Base-by-base conservation (phyloP, 768 basidiomycete genomes). In the Psilocybe tampanensis region DNA sequence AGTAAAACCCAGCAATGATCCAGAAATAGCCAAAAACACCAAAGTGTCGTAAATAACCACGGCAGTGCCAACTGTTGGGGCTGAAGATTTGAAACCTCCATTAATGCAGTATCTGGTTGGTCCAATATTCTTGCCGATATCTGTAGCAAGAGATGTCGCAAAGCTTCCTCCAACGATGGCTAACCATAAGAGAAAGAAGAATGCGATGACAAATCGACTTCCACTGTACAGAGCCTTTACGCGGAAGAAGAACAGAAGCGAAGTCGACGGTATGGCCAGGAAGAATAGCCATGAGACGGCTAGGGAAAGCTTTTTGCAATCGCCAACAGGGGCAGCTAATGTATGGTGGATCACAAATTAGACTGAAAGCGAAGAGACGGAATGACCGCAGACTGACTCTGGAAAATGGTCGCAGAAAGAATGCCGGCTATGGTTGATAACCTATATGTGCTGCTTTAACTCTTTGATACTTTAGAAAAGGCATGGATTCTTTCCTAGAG, bases 11-110 rank as follows among this genome's bases (percentile, higher is more conserved):
- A 66, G 18, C 8, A 75, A 56, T 1, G 61, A 59, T 55, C 62
- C 68, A 5, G 74, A 72, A 9, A 75, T 72, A n/a, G 70, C 64
- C 22, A 70, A 19, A 54, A 72, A 72, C 6, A 73, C 67, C 24
- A 58, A 34, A 1, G 69, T 73, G 47, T 74, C 73, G 21, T 66
- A 56, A n/a, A 71, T 42, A 1, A 67, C 33, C 0, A 61, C 50
- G 4, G 53, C 51, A 24, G 70, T 61, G 12, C 24, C 47, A n/a
- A n/a, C 23, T 11, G 18, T 19, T 12, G 19, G 15, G 11, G 22
- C 32, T 8, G 26, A 52, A 11, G 12, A 7, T 36, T 42, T 17
- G 2, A 44, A 8, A 12, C 9, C 8, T 2, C 21, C 51, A 17
- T 24, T 29, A 18, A 43, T 29, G 24, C 52, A 53, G 26, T 53